A percentile compares a stretch with the other conserved stretches of the same genome.
phyloP scores from a whole-genome alignment of 176 grass and related monocot species.

The Aegilops sharonensis region DNA sequence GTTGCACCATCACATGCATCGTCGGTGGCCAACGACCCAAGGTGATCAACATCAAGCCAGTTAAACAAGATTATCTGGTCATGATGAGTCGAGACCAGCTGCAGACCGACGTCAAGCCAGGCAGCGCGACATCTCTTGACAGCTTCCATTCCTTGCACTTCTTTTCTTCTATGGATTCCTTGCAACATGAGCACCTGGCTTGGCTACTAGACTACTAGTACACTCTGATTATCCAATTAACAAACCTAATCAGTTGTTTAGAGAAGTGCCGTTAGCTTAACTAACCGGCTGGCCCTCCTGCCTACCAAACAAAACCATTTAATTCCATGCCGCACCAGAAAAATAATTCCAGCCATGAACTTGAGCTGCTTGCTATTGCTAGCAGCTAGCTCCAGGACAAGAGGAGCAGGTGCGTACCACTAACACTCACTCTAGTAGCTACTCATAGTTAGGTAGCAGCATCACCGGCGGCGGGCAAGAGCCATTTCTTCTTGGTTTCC shows the following conservation, averaged over 20 bases:
- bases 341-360: background rate
- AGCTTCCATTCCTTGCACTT: background rate
- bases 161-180: too few relatives aligned
- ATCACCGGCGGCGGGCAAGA: background rate
- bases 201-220: background rate
- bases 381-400: background rate
- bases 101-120: slow-evolving; percentile 29
- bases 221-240: background rate
- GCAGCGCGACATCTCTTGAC: slow-evolving; percentile 2
- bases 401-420: background rate
- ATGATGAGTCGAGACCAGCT: background rate
- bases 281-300: background rate
- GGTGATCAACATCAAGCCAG: background rate
- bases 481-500: background rate
- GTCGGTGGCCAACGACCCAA: too few relatives aligned
- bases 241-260: background rate
- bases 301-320: background rate
- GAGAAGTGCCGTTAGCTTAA: background rate
- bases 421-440: background rate
- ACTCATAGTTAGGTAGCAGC: background rate
- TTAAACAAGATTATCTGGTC: background rate
- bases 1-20: background rate
- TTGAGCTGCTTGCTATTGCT: background rate
- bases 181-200: background rate
- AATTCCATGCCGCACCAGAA: background rate